Evolutionary conservation across 1,284 basidiomycete species (phyloP), one percentile per base, ranked within the genome.

Genomic region (Takashimella koratensis): DNA sequence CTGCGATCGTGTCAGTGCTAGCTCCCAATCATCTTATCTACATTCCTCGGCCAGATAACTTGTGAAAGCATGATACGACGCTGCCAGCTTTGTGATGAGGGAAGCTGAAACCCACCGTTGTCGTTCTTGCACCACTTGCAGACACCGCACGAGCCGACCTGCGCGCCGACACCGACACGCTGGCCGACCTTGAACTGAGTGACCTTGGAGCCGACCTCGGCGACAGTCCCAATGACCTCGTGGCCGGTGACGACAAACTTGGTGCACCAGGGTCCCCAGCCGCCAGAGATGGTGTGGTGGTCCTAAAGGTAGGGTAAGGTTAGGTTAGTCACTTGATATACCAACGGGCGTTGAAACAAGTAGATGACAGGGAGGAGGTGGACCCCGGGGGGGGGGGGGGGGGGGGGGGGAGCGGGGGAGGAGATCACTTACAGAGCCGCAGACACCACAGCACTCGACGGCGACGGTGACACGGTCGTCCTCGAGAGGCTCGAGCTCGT

Each of bases 181-280:
- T 41, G 54, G 30, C 60, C 41, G 45, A 80, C 84, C 79, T 90
- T 85, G 46, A 94, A 80, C 55, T 86, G 83, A 26, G 81, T 81
- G 41, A 93, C 80, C 53, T 83, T 82, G 76, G 87, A 92, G 67
- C 86, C 86, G 60, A 90, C 89, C 22, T 84, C 87, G 4, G 83
- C 83, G 0, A 79, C 83, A 68, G 89, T 88, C 0, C 79, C 82
- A 52, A 82, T 82, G 1, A 88, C 82, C 36, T 82, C 79, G 45
- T 80, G 78, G 20, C 80, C 81, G 2, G 80, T 76, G 56, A 78
- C 73, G 59, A 92, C 86, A 67, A 88, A 91, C 73, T 90, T 90
- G 63, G 86, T 84, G 3, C 54, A 49, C 55, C 55, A 67, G 1
- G 70, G 69, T 6, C 74, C 74, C 74, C 74, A 76, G 46, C 74